These are phyloP conservation scores for Fusarium lyarnte DNA, from an alignment of 2,329 filamentous ascomycete species.

Conservation along the genomic window DNA sequence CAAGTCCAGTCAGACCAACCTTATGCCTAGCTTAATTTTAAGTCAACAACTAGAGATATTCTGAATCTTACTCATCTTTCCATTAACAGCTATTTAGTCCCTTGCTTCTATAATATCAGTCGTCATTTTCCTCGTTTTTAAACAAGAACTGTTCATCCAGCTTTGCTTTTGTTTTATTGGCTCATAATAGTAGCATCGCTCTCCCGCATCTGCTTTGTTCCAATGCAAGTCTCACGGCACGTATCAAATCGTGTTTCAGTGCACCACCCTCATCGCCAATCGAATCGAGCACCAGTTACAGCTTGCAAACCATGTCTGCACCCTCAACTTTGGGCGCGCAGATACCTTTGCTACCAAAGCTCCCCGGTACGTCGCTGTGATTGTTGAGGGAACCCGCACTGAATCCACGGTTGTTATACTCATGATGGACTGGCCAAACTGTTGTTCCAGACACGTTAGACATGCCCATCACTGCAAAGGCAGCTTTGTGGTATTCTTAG, in stretches of 20 bases:
- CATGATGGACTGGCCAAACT: not conserved
- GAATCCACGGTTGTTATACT: not conserved
- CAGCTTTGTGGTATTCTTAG: not conserved
- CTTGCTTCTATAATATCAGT: not conserved
- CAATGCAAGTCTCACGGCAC: conserved; percentile 20
- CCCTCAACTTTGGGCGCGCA: not conserved
- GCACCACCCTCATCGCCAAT: conserved; percentile 7
- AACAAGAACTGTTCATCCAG: not conserved
- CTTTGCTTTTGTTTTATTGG: not conserved
- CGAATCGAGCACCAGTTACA: conserved; percentile 1
- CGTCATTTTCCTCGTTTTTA: not conserved
- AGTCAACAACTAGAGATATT: not conserved
- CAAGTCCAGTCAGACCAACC: not conserved
- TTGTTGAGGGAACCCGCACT: not conserved
- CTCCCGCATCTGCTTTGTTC: not conserved
- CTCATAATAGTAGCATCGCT: not conserved
- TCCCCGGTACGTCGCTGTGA: not conserved
- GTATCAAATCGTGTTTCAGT: conserved; percentile 25
- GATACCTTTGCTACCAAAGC: not conserved
- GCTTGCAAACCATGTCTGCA: not conserved
- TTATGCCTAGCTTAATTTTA: not conserved
- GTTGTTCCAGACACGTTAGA: not conserved
- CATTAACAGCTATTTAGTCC: no score
- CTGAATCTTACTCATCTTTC: not conserved
- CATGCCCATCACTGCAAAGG: not conserved